Percentiles rank a stretch among this genome's conserved stretches.
These are phyloP conservation scores for Neurospora sp. DNA, from an alignment of 495 filamentous ascomycete species.

Conservation along the genomic window DNA sequence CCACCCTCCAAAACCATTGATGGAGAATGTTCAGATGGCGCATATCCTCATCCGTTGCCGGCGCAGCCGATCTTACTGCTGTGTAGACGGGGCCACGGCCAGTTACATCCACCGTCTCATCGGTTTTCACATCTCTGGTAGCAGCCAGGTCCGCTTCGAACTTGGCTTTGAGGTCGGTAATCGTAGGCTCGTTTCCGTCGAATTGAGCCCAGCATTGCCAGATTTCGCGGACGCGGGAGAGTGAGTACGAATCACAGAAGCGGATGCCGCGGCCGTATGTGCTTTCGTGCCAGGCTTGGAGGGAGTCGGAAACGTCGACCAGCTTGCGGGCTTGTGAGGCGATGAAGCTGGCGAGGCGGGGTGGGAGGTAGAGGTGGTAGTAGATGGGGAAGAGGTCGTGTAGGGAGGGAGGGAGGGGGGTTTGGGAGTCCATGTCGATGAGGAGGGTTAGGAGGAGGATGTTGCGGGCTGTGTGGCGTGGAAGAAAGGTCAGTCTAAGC, in stretches of 20 bases:
- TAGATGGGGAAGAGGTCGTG: conserved; percentile 15
- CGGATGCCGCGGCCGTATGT: conserved; percentile 14
- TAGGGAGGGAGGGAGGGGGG: not conserved
- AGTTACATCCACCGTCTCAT: not conserved
- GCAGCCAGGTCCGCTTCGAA: not conserved
- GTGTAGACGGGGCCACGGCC: not conserved
- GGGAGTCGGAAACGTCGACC: conserved; percentile 3
- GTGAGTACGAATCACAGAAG: conserved; percentile 18
- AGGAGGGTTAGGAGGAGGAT: conserved; percentile 20
- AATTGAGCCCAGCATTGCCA: conserved; percentile 13
- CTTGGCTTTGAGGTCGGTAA: conserved; percentile 1
- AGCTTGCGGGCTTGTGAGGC: conserved; percentile 16
- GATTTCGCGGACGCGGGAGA: conserved; percentile 11
- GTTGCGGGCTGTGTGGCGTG: conserved; percentile 16
- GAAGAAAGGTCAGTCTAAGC: not conserved
- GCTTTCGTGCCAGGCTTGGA: conserved; percentile 13
- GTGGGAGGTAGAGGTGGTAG: conserved; percentile 15
- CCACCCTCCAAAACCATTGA: not conserved
- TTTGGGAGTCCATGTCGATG: conserved; percentile 5
- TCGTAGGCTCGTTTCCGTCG: not conserved
- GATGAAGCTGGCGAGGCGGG: conserved; percentile 6
- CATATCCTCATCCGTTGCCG: not conserved
- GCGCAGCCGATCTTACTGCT: not conserved
- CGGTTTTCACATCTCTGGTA: not conserved
- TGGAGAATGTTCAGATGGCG: not conserved